Base-by-base conservation (phyloP, 768 basidiomycete species). In the Tulasnella calospora region DNA sequence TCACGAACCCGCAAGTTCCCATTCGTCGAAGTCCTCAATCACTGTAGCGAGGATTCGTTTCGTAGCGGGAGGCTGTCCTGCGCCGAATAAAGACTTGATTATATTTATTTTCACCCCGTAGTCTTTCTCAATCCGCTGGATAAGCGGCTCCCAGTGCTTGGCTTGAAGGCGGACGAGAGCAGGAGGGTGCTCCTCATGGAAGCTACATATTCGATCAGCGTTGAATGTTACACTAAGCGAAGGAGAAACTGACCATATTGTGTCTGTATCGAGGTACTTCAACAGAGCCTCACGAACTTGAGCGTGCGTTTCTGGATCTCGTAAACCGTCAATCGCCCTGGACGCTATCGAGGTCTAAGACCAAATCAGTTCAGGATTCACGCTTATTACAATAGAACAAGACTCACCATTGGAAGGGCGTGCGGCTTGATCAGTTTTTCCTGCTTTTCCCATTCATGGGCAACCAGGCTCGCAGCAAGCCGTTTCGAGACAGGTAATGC, bases 401-500 rank as follows among this genome's bases (percentile, higher is more conserved):
- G 83, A 81, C 85, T 75, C 38, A 98, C 97, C 89, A 98, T 89
- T 21, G 98, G 96, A 35, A 99, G 85, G 0, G 95, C 92, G 84
- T 97, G 94, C 35, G 92, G 92, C 84, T 96, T 98, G 80, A 98
- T 83, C 1, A 96, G 82, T 7, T 86, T 91, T 78, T 90, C 90
- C 85, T 98, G 97, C 82, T 92, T 93, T 82, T 99, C 96, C 98
- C 98, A 99, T 86, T 99, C 98, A 77, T 93, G 89, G 27, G 96
- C 98, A 81, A 99, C 91, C 78, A 98, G 87, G 1, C 94, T 87
- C 1, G 96, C 95, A 30, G 93, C 87, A 38, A 96, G 85, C 57
- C 87, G 83, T 83, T 94, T 94, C 79, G 89, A 86, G 71, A 85
- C 84, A 0, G 96, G 96, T 19, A 99, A 81, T 46, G 91, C 83